These are phyloP conservation scores for Puccinellia tenuiflora DNA, from an alignment of 176 grass and related monocot species.

Conservation along the genomic window DNA sequence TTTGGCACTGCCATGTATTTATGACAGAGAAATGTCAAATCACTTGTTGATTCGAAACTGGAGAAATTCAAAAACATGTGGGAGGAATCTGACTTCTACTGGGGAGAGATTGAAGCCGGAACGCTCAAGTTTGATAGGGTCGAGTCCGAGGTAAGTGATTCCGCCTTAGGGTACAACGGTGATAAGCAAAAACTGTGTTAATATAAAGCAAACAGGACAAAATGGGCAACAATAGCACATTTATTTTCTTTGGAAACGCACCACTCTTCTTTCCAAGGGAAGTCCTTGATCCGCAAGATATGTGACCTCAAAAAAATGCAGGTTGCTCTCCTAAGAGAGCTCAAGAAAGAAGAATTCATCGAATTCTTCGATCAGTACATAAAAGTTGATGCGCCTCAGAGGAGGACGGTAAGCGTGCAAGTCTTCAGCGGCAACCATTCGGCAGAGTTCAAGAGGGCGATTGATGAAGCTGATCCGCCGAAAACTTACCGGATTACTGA, in stretches of 20 bases:
- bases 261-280: neutral
- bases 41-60: slow-evolving; percentile 70
- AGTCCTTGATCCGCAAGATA: neutral
- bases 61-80: slow-evolving; percentile 95
- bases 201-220: neutral
- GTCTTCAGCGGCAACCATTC: slow-evolving; percentile 55
- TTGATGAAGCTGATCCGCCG: slow-evolving; percentile 20
- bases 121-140: slow-evolving; percentile 71
- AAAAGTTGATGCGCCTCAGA: slow-evolving; percentile 54
- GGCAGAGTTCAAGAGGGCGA: slow-evolving; percentile 29
- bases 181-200: neutral
- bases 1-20: slow-evolving; percentile 9
- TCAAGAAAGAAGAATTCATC: slow-evolving; percentile 79
- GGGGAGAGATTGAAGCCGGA: slow-evolving; percentile 71
- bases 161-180: neutral
- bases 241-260: neutral
- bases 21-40: slow-evolving; percentile 66
- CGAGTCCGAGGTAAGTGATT: slow-evolving; percentile 54
- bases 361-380: slow-evolving; percentile 61
- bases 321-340: slow-evolving; percentile 65
- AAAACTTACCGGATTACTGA: slow-evolving; percentile 39
- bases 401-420: slow-evolving; percentile 65
- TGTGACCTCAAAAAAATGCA: slow-evolving; percentile 14
- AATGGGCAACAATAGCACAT: neutral
- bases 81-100: slow-evolving; percentile 69